Base-by-base conservation (phyloP, 768 basidiomycete genomes). In the Agaricus blazei region DNA sequence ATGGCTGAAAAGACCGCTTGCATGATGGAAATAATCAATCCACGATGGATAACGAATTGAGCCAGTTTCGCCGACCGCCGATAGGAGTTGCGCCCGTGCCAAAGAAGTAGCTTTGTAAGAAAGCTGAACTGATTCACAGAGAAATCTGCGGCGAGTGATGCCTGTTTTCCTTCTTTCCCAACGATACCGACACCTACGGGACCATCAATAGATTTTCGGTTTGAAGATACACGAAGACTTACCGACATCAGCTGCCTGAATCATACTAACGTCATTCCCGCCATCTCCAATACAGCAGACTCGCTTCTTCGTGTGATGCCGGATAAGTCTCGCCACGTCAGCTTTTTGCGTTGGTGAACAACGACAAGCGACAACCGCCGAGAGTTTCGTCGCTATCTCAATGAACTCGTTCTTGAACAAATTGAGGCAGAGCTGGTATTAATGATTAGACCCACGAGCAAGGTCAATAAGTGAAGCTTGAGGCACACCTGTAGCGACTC, bases 251-350 rank as follows among this genome's bases (percentile, higher is more conserved):
- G 97, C 97, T 1, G 97, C 97, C 65, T 98, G 97, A 58, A 99
- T 99, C 97, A 99, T 99, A 68, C 91, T 93, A 59, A 99, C 97
- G 67, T 99, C 97, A 68, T 99, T 99, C 3, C 97, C 97, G 34
- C 97, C 97, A 72, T 99, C 97, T 2, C 97, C 97, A 56, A 98
- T 98, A 66, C 97, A 98, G 68, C 96, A 98, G 0, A 99, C 96
- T 0, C 96, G 84, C 69, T 98, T 98, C 72, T 85, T 89, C 2
- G 96, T 97, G 65, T 87, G 85, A 15, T 81, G 76, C 6, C 97
- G 87, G 59, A 99, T 98, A 36, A 99, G 75, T 3, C 93, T 83
- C 0, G 97, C 96, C 3, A 99, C 93, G 65, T 98, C 96, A 9
- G 97, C 97, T 70, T 99, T 99, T 72, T 98, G 97, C 0, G 96